A percentile compares a stretch with the other conserved stretches of the same genome.
Conservation (phyloP, 1,139 yeast genomes). For the Diutina scorzettiae region DNA sequence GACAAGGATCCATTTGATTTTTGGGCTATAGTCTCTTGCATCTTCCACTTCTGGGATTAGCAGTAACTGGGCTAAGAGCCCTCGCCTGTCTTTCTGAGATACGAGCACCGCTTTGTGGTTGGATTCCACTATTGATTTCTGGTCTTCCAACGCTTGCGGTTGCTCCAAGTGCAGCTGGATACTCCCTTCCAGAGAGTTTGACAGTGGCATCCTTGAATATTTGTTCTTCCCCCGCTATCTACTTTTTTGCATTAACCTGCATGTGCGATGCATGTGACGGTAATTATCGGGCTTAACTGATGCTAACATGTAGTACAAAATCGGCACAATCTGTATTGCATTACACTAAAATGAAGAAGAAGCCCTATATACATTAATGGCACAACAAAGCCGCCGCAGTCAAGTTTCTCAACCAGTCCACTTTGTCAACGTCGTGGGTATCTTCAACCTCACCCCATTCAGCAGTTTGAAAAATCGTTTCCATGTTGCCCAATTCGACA, state of each 20-base stretch:
- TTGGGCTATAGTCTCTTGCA: slow-evolving; percentile 48
- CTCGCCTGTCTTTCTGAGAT: slow-evolving; percentile 23
- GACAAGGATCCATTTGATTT: slow-evolving; percentile 42
- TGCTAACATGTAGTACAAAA: too few species aligned
- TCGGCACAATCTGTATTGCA: too few species aligned
- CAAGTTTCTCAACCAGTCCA: slow-evolving; percentile 71
- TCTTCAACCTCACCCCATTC: slow-evolving; percentile 99
- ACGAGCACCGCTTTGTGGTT: neutral
- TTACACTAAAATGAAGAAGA: too few species aligned
- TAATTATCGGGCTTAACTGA: too few species aligned
- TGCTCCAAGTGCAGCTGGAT: too few species aligned
- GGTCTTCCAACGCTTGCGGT: too few species aligned
- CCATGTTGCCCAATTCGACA: slow-evolving; percentile 69
- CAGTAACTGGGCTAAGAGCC: slow-evolving; percentile 38
- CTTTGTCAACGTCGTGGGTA: slow-evolving; percentile 92
- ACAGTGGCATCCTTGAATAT: too few species aligned
- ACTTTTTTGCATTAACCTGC: too few species aligned
- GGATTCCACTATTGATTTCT: too few species aligned
- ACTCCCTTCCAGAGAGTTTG: too few species aligned
- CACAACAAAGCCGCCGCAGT: slow-evolving; percentile 58
- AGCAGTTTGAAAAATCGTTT: slow-evolving; percentile 71
- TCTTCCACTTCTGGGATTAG: slow-evolving; percentile 63
- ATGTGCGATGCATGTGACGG: too few species aligned
- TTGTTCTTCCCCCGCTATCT: too few species aligned
- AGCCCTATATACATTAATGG: neutral